Conservation (phyloP, 176 grass and related monocot genomes). For the Zoysia japonica region DNA sequence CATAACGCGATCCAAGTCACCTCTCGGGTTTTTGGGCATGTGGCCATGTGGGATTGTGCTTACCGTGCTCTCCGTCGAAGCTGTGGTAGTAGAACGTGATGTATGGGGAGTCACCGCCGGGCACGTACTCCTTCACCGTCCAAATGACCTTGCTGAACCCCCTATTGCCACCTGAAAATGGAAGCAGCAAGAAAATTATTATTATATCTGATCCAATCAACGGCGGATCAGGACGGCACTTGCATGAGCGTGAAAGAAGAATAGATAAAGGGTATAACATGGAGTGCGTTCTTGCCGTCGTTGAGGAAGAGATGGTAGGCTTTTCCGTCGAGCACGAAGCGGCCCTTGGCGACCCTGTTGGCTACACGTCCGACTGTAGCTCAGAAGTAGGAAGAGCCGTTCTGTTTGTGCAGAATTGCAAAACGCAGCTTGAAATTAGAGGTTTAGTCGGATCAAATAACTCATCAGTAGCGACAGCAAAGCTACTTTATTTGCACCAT, state of each 20-base stretch:
- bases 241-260: not conserved
- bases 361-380: slow-evolving; percentile 80
- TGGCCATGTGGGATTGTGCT: not conserved
- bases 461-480: not conserved
- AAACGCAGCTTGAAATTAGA: not conserved
- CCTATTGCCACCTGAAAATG: slow-evolving; percentile 62
- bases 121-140: slow-evolving; percentile 67
- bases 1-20: too few species aligned
- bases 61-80: slow-evolving; percentile 81
- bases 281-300: slow-evolving; percentile 66
- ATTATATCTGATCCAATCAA: not conserved
- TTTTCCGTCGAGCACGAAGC: slow-evolving; percentile 60
- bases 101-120: slow-evolving; percentile 58
- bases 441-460: not conserved
- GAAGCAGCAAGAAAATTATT: not conserved
- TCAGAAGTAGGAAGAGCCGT: slow-evolving; percentile 64
- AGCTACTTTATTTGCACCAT: not conserved
- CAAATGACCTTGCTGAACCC: slow-evolving; percentile 76
- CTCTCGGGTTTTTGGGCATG: not conserved
- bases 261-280: slow-evolving; percentile 32
- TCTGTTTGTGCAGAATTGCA: slow-evolving; percentile 40
- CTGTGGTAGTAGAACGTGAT: slow-evolving; percentile 82
- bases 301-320: slow-evolving; percentile 56
- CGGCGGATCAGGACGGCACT: not conserved
- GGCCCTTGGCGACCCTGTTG: slow-evolving; percentile 61